Evolutionary conservation across 1,139 yeast genomes (phyloP), one percentile per base, ranked within the genome.

Genomic region (Kurtzmaniella natalensis): DNA sequence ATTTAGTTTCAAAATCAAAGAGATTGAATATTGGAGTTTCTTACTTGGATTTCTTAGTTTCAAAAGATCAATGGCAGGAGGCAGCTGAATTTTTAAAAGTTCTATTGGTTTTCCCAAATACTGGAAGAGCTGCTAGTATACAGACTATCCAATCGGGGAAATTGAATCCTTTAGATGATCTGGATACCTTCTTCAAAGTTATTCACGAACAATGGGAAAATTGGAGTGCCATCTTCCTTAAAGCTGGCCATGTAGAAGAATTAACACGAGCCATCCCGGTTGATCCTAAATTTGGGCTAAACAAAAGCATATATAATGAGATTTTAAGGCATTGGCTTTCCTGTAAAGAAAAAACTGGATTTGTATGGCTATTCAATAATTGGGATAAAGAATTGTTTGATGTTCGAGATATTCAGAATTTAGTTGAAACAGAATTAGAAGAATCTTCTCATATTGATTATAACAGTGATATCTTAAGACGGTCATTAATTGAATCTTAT

Each of bases 331-430:
- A 68, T 42, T 78, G 77, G 59, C 50, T 84, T 4, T 55, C 51
- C 7, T 23, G 11, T 7, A 58, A 69, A 3, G 53, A 60, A 21
- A 43, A 48, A 4, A 53, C 53, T 0, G 53, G 48, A 33, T 70
- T 82, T 29, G 46, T 58, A 26, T 50, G 57, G 2, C 64, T 74
- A 32, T 47, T 84, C 1, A 46, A 61, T 2, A 41, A 41, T 2
- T 89, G 96, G 96, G 76, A 79, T 20, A 51, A 61, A 9, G 70
- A 62, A 2, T 46, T 81, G 3, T 86, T 72, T 52, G 74, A 80
- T 42, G 51, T 67, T 2, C 61, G 58, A 10, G 47, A 50, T 3
- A 57, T 84, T 17, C 70, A 74, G 39, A 56, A 59, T 1, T 47
- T 61, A 17, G 48, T 86, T 15, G 84, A 78, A 42, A 72, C 68